A percentile compares a stretch with the other conserved stretches of the same genome.
Conservation (phyloP, 1,284 basidiomycete species). For the Hypsizygus ulmarius region DNA sequence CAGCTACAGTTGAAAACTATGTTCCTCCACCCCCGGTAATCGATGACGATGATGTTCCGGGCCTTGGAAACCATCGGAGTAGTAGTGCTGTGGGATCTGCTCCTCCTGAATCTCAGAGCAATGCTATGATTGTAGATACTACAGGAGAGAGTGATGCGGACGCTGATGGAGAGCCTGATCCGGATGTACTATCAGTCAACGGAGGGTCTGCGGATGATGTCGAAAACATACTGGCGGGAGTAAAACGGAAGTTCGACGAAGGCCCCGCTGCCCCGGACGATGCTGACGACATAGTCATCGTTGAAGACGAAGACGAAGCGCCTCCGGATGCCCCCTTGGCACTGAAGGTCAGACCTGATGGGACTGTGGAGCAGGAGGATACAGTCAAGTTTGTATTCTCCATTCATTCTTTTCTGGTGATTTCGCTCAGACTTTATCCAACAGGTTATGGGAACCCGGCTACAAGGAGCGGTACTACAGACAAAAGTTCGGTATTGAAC, state of each 20-base stretch:
- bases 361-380: slow-evolving; percentile 90
- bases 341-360: slow-evolving; percentile 81
- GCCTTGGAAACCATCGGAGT: slow-evolving; percentile 26
- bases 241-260: slow-evolving; percentile 73
- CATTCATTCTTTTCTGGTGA: slow-evolving; percentile 2
- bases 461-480: slow-evolving; percentile 95
- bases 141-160: slow-evolving; percentile 25
- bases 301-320: slow-evolving; percentile 50
- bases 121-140: slow-evolving; percentile 14
- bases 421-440: slow-evolving; percentile 17
- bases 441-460: slow-evolving; percentile 89
- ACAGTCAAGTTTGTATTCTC: slow-evolving; percentile 74
- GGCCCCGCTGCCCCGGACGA: slow-evolving; percentile 47
- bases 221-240: slow-evolving; percentile 34
- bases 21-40: slow-evolving; percentile 24
- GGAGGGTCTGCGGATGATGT: slow-evolving; percentile 14
- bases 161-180: slow-evolving; percentile 28
- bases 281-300: slow-evolving; percentile 37
- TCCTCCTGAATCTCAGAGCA: slow-evolving; percentile 8
- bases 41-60: slow-evolving; percentile 41
- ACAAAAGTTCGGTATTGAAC: slow-evolving; percentile 87
- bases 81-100: slow-evolving; percentile 10
- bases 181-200: slow-evolving; percentile 15
- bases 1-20: slow-evolving; percentile 6
- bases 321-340: slow-evolving; percentile 44